Evolutionary conservation across 306 rosid species (phyloP), one percentile per base, ranked within the genome.

Genomic region (Dalbergia cultrata): DNA sequence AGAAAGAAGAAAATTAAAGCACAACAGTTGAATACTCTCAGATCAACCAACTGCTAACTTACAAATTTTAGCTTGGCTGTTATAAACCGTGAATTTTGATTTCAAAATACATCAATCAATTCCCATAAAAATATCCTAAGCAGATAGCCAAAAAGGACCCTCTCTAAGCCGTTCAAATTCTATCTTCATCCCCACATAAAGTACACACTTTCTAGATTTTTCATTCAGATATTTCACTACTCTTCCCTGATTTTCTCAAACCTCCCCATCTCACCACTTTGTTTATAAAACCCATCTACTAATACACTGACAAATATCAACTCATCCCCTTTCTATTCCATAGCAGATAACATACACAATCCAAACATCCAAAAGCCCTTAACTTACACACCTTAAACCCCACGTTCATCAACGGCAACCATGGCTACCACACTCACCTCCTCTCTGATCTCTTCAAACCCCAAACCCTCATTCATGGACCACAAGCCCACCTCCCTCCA

Each of bases 401-500:
- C 67, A 2, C 9, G 13, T 13, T 26, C 41, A 37, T 1, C n/a
- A 31, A 79, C 83, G 85, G 87, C 90, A 67, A 49, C 90, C 70
- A 85, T 88, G 87, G 89, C 91, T 78, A 18, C 50, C 60, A n/a
- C 81, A 7, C 63, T 75, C 76, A 26, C 84, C 8, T 56, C 84
- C 39, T 69, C 70, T 53, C 14, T 71, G 41, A 37, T 37, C 18
- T 8, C 70, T 37, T 63, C 75, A 6, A 54, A 54, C 60, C 14
- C 6, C 21, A 54, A 54, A 9, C 8, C 86, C 22, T 85, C 72
- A 18, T 41, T 26, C 31, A 1, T 26, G 31, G 31, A 26, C 31
- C 31, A 26, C 31, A 26, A 26, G 31, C 31, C 31, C 31, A 26
- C 31, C 31, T 26, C 61, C 52, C 73, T 84, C 81, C 75, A 82